Evolutionary conservation across 176 grass and related monocot species (phyloP).

Genomic region (Eleusine coracana): DNA sequence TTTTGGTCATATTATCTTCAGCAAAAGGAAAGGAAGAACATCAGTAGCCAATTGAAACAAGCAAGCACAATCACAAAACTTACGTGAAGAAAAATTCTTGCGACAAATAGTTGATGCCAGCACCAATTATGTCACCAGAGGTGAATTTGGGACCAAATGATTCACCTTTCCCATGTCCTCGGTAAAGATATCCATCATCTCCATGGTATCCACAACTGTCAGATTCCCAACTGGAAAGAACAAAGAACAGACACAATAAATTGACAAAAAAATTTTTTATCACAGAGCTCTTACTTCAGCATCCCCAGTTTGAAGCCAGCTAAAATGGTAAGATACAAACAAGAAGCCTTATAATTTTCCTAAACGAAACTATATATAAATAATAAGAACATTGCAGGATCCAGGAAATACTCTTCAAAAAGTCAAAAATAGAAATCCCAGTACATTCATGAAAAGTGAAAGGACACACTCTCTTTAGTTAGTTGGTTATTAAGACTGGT

Average conservation of each 20-base stretch:
- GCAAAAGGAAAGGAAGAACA: not conserved
- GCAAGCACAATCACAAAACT: slow-evolving; percentile 39
- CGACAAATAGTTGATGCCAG: slow-evolving; percentile 84
- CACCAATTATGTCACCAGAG: slow-evolving; percentile 79
- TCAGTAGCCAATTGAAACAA: not conserved
- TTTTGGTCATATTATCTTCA: not conserved
- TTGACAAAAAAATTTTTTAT: not conserved
- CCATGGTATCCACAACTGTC: slow-evolving; percentile 96
- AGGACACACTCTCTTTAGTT: not conserved
- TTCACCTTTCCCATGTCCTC: slow-evolving; percentile 60
- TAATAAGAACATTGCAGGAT: not conserved
- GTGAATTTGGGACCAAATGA: slow-evolving; percentile 93
- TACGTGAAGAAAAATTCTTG: slow-evolving; percentile 97
- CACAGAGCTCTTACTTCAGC: not conserved
- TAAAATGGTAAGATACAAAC: slow-evolving; percentile 24
- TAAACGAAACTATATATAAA: not conserved
- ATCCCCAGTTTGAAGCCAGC: slow-evolving; percentile 25
- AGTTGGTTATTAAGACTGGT: not conserved
- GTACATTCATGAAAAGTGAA: slow-evolving; percentile 2
- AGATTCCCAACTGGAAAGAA: slow-evolving; percentile 74
- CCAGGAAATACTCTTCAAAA: not conserved
- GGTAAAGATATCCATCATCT: slow-evolving; percentile 81
- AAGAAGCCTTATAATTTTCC: not conserved
- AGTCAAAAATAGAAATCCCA: not conserved
- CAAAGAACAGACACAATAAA: slow-evolving; percentile 26